Conservation (phyloP, 257 asterid genomes). For the Salvia splendens region DNA sequence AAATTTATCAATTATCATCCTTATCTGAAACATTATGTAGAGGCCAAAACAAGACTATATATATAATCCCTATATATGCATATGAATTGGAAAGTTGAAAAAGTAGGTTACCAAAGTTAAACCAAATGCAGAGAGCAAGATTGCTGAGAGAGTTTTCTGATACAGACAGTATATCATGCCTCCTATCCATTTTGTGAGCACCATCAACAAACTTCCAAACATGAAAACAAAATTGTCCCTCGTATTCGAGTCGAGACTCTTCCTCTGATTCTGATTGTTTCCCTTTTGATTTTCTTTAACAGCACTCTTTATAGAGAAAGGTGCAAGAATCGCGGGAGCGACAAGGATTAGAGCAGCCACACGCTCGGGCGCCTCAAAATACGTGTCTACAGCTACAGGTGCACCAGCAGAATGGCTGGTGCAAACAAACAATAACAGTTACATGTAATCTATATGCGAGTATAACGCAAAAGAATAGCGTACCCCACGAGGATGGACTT, state of each 20-base stretch:
- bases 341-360: slow-evolving; percentile 92
- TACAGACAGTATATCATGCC: slow-evolving; percentile 58
- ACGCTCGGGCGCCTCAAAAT: slow-evolving; percentile 88
- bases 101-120: slow-evolving; percentile 61
- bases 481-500: slow-evolving; percentile 93
- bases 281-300: slow-evolving; percentile 40
- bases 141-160: slow-evolving; percentile 62
- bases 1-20: slow-evolving; percentile 68
- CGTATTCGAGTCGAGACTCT: slow-evolving; percentile 39
- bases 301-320: slow-evolving; percentile 41
- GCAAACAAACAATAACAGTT: slow-evolving; percentile 22
- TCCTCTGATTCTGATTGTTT: slow-evolving; percentile 43
- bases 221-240: slow-evolving; percentile 40
- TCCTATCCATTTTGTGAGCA: slow-evolving; percentile 59
- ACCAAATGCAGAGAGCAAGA: slow-evolving; percentile 78
- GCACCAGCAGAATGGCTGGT: slow-evolving; percentile 85
- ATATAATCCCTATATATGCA: neutral
- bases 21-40: slow-evolving; percentile 52
- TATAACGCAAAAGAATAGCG: slow-evolving; percentile 27
- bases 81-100: neutral
- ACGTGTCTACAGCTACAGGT: slow-evolving; percentile 82
- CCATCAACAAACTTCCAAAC: slow-evolving; percentile 44
- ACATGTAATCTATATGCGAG: neutral
- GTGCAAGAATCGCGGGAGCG: slow-evolving; percentile 88
- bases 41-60: neutral